Evolutionary conservation across 805 yeast genomes (phyloP), one percentile per base, ranked within the genome.

Genomic region (Sugiyamaella chiloensis): DNA sequence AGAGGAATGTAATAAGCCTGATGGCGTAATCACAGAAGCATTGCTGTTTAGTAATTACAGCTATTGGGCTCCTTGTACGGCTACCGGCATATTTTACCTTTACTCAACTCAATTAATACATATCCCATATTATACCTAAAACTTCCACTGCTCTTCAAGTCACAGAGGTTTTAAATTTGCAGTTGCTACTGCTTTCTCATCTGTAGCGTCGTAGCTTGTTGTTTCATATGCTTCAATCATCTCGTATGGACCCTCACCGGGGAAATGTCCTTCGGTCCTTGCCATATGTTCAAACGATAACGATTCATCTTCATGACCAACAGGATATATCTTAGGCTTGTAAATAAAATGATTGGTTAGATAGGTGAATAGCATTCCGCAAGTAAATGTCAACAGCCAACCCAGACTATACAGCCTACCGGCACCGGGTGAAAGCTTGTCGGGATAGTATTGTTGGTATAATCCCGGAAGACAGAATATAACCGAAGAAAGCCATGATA

Each of bases 311-410:
- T 40, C 44, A 23, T 40, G 20, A 9, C 24, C 37, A 21, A 40
- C 12, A 24, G 44, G 44, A 16, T 19, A 40, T 12, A 40, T 17
- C 7, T 8, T 17, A 20, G 16, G 16, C 37, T 40, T 40, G 21
- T 19, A 40, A 11, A 12, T 19, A 19, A 40, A 30, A 11, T 11
- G 29, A 17, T 17, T 30, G 5, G 44, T 29, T 29, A 20, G 8
- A 30, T 40, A 40, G 19, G 20, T 19, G 39, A 40, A 40, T 14
- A 23, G 16, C 8, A 40, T 11, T 24, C 30, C 44, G 21, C 20
- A 40, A 16, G 40, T 40, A 40, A 40, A 40, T 12, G 44, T 40
- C 16, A 40, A 24, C 16, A 40, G 37, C 44, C 44, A 40, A n/a
- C 44, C 44, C 14, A 40, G 39, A 23, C 26, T 24, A 29, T 40